Conservation (phyloP, 73 alveolate genomes). For the Durusdinium trenchii region DNA sequence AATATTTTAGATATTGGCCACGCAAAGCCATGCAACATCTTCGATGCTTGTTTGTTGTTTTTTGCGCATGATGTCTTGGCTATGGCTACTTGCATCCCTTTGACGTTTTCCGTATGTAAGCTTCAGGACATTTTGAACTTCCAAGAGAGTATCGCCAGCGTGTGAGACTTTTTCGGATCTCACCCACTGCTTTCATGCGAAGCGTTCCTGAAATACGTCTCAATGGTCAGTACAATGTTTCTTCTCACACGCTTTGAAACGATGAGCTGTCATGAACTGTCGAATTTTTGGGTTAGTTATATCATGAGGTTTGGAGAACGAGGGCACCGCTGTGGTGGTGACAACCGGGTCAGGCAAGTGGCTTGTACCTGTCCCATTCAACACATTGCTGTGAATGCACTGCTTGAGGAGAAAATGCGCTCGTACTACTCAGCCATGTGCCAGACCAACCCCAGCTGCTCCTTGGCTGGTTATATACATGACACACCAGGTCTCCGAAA, state of each 20-base stretch:
- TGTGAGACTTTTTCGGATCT: neutral
- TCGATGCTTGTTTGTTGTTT: too few species aligned
- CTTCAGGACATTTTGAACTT: neutral
- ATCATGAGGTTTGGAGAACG: neutral
- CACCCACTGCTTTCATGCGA: too few species aligned
- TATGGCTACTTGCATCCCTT: too few species aligned
- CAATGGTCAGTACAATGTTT: neutral
- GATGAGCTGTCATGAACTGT: neutral
- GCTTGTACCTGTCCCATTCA: neutral
- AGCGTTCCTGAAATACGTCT: neutral
- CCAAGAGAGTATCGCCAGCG: conserved; percentile 31
- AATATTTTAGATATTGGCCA: too few species aligned
- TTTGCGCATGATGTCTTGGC: too few species aligned
- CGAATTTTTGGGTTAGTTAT: neutral
- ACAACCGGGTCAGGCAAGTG: neutral
- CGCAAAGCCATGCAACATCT: too few species aligned
- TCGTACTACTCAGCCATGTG: conserved; percentile 49
- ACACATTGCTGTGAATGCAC: neutral
- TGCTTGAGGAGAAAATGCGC: conserved; percentile 25
- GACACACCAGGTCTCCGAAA: too few species aligned
- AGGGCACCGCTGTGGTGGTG: conserved; percentile 19
- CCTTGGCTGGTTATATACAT: neutral
- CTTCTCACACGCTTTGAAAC: neutral
- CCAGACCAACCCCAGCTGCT: conserved; percentile 62
- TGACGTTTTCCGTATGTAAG: too few species aligned